Evolutionary conservation across 139 green algal genomes (phyloP), one percentile per base, ranked within the genome.

Genomic region (Chlamydomonas sp.): DNA sequence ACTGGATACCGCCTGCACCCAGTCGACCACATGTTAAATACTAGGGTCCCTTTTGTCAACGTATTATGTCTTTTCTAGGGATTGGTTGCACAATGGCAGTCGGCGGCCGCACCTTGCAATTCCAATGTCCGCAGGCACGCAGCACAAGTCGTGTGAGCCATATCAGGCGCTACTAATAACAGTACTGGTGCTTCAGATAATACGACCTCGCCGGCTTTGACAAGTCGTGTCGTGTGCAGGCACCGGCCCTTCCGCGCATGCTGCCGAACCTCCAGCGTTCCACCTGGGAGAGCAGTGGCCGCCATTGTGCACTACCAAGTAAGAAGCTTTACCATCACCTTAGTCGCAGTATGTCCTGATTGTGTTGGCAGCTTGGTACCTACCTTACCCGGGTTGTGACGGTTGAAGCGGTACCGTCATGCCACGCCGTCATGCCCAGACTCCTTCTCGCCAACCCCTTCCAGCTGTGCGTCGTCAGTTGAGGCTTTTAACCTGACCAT

Each of bases 161-260:
- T 31, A 79, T 87, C 77, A 79, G 80, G 73, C 16, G 78, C 75
- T 6, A 91, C 87, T 1, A 91, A 75, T 57, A 93, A 87, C 58
- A 95, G 87, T 2, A 93, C 14, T 8, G 92, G 92, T 63, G 85
- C 85, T 63, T 95, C 92, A 12, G 17, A 3, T 4, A 95, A 10
- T 0, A 95, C 68, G 15, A 83, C 68, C 57, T 95, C 90, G 14
- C 92, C 92, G 2, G 81, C 90, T 9, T 77, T 57, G 49, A 95
- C 69, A 5, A 71, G 7, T 1, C 89, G 80, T 1, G 85, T 88
- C 5, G 92, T 92, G 60, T 90, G 89, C 12, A 95, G 66, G 2
- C 87, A 88, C 0, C 89, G 72, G 8, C 92, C 92, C 7, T 89
- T 87, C 7, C 66, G 14, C 4, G 78, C 63, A 31, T 91, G 82